Percentiles rank a stretch among this genome's conserved stretches.
phyloP scores from a whole-genome alignment of 2,329 filamentous ascomycete genomes.

The Venturia aucupariae region DNA sequence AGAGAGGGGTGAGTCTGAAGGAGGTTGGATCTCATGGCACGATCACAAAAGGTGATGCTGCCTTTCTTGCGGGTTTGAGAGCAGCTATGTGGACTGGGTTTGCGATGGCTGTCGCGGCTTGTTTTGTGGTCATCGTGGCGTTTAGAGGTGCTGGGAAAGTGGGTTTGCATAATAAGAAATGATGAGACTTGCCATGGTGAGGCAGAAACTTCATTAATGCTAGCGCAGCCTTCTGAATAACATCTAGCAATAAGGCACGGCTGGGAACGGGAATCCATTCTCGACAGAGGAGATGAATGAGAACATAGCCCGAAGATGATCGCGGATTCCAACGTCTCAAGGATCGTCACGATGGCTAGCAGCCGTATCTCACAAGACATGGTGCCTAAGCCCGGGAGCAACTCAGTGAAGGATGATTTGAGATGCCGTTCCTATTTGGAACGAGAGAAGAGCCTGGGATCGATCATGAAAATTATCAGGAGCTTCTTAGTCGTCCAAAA shows the following conservation, averaged over 20 bases:
- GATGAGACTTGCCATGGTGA: too few relatives aligned
- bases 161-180: constrained; percentile 7
- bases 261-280: neutral
- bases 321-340: too few relatives aligned
- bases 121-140: constrained; percentile 26
- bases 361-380: too few relatives aligned
- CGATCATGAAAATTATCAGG: too few relatives aligned
- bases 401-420: too few relatives aligned
- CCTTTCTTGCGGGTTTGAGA: constrained; percentile 30
- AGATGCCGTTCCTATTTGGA: too few relatives aligned
- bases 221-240: too few relatives aligned
- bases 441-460: too few relatives aligned
- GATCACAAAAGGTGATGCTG: constrained; percentile 17
- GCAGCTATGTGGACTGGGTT: constrained; percentile 33
- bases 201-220: neutral
- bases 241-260: neutral
- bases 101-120: constrained; percentile 26
- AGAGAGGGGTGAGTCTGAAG: constrained; percentile 29
- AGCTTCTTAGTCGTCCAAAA: too few relatives aligned
- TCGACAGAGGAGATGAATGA: neutral
- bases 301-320: neutral
- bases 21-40: constrained; percentile 19
- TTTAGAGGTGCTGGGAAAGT: constrained; percentile 19
- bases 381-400: too few relatives aligned
- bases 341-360: too few relatives aligned